phyloP scores from a whole-genome alignment of 2,329 filamentous ascomycete species.

The Chaetomium sp. region DNA sequence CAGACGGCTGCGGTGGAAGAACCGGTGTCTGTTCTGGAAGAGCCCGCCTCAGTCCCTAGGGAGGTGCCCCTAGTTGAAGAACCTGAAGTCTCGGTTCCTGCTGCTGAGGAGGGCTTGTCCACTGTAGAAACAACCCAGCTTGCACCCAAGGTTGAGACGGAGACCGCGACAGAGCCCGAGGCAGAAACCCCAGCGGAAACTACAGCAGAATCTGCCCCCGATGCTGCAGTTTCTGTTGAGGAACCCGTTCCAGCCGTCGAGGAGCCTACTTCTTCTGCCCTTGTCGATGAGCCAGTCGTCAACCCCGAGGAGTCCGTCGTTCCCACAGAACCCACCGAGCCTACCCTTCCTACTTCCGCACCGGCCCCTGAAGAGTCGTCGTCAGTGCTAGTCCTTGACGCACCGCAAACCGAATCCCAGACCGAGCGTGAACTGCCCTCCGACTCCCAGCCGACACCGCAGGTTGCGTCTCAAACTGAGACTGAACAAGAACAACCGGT shows the following conservation, averaged over 20 bases:
- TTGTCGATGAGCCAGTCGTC: neutral
- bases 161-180: no score
- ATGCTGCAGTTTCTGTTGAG: neutral
- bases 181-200: no score
- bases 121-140: no score
- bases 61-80: neutral
- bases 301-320: neutral
- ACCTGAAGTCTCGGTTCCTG: neutral
- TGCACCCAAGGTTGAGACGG: slow-evolving; percentile 5
- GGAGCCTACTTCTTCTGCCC: neutral
- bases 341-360: neutral
- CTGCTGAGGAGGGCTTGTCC: neutral
- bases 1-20: neutral
- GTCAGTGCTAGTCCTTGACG: neutral
- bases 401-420: no score
- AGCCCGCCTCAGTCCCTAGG: neutral
- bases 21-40: neutral
- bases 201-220: no score
- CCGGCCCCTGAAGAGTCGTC: neutral
- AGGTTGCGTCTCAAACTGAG: neutral
- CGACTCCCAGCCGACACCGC: no score
- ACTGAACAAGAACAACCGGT: neutral
- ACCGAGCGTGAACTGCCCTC: no score
- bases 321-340: neutral
- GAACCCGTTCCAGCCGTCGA: neutral